Evolutionary conservation across 768 basidiomycete species (phyloP), one percentile per base, ranked within the genome.

Genomic region (Ramaria sp.): DNA sequence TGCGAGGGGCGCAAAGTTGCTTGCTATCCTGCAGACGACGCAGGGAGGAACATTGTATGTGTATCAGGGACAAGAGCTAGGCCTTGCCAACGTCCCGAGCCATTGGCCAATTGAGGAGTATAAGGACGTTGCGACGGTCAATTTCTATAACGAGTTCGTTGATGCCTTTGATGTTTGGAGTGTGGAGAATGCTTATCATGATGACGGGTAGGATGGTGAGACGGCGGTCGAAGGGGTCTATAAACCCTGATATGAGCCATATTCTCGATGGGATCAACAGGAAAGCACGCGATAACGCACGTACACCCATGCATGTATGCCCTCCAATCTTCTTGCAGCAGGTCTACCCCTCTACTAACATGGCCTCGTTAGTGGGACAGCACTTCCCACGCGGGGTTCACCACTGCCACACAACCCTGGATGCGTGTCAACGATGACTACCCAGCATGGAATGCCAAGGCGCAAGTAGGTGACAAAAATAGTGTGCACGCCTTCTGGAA

Each of bases 51-150:
- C 86, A 19, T 68, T 82, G 59, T 89, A 82, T 65, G 72, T 90
- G 11, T 89, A 82, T 65, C 84, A 89, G 69, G 87, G 86, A 6
- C 75, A 88, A 66, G 88, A 89, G 64, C 74, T 89, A 0, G 86
- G 80, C 0, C 69, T 84, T 66, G 78, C 74, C 66, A 84, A 84
- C 57, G 79, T 83, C 60, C 81, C 83, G 17, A 64, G 72, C 49
- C 63, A 68, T 15, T 89, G 86, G 86, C 78, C 77, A 0, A 73
- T 86, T 22, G 82, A 86, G 56, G 83, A 86, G 63, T 89, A 87
- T 68, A 82, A 82, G 63, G 87, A 87, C 53, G 75, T 84, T 41
- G 81, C 81, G 37, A 73, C 80, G 4, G 73, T 75, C 60, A 84
- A 82, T 62, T 81, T 76, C 61, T 84, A 78, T 73, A 70, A 75